Base-by-base conservation (phyloP, 305 asterid species). In the Fraxinus platypoda region DNA sequence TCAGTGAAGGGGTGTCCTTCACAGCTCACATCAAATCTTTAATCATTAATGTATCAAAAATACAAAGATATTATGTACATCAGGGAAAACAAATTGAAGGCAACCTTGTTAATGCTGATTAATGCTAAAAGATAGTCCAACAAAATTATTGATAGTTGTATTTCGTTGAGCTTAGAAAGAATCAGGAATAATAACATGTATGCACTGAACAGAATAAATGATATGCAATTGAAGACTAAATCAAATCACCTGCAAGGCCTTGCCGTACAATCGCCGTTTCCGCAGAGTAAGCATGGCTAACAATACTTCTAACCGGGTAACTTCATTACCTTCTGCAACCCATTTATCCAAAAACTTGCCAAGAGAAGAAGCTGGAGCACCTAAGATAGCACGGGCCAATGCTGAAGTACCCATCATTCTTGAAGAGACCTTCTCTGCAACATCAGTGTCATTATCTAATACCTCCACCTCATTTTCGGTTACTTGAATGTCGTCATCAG, bases 241-340 rank as follows among this genome's bases (percentile, higher is more conserved):
- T 25, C 2, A 28, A 77, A 54, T 81, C 82, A 94, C 98, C 99
- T 93, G 94, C 87, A 94, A 87, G 80, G 98, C 98, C 88, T 85
- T 93, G 74, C 80, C 82, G 73, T 76, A 92, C 90, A 94, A 49
- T 43, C 80, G 81, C 13, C 94, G 86, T 57, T 75, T 92, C 66
- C 94, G 91, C 75, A 94, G 91, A 70, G 59, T 35, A 76, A 80
- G 86, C 84, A 87, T 87, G 35, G 94, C 80, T 33, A 78, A 9
- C 49, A 86, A 17, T 82, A 86, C 87, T 49, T 88, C 94, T 21
- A 86, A 15, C 28, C 81, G 85, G 52, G 90, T 90, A 70, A 94
- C 84, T 82, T 92, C 90, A 80, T 93, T 91, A 83, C 98, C 98
- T 84, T 90, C 92, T 82, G 87, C 87, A 52, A 91, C 84, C 98